phyloP scores from a whole-genome alignment of 2,329 filamentous ascomycete genomes.

The Karstenula rhodostoma region DNA sequence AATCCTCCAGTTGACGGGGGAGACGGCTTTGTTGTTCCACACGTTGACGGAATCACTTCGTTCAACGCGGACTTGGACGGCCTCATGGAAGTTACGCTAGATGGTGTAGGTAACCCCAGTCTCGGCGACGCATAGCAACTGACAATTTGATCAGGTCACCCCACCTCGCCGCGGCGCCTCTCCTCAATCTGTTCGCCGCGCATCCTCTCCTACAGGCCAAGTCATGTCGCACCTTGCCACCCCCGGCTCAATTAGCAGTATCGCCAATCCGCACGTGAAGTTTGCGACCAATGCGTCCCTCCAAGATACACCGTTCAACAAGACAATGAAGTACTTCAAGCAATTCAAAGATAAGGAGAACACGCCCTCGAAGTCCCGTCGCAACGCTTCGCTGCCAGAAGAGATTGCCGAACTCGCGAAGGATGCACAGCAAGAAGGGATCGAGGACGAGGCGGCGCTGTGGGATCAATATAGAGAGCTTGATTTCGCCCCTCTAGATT shows the following conservation, averaged over 20 bases:
- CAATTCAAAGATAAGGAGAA: conserved; percentile 23
- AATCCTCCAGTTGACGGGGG: conserved; percentile 4
- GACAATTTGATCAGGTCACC: background rate
- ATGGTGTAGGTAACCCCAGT: background rate
- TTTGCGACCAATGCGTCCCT: conserved; percentile 14
- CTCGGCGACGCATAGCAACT: background rate
- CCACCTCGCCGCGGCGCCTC: background rate
- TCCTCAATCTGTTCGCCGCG: background rate
- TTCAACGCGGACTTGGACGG: conserved; percentile 3
- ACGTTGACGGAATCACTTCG: conserved; percentile 6
- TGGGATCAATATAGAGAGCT: conserved; percentile 23
- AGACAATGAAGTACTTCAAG: conserved; percentile 30
- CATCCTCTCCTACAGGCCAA: conserved; percentile 4
- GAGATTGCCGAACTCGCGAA: conserved; percentile 28
- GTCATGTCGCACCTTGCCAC: background rate
- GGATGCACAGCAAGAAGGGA: conserved; percentile 18
- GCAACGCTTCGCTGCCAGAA: conserved; percentile 31
- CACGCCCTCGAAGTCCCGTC: conserved; percentile 23
- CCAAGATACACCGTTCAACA: conserved; percentile 27
- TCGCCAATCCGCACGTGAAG: conserved; percentile 13
- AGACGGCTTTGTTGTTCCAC: conserved; percentile 6
- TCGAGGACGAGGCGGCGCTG: background rate
- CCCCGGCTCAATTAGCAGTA: background rate
- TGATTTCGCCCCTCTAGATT: conserved; percentile 34
- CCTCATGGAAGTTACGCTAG: background rate